Base-by-base conservation (phyloP, 345 rosid genomes). In the Gossypium arboreum region DNA sequence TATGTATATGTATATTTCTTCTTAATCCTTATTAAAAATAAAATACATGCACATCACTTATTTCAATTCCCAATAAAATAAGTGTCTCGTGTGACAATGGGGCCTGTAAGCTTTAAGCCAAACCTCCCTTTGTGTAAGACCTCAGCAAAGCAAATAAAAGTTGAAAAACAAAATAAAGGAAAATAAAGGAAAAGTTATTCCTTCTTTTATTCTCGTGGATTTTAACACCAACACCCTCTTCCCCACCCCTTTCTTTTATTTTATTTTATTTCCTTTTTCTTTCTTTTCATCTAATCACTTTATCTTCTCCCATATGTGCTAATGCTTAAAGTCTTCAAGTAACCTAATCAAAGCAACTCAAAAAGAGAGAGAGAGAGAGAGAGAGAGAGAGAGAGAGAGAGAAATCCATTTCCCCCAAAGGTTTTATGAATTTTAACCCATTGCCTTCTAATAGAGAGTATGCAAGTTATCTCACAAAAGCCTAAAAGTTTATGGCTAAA, bases 131-230 rank as follows among this genome's bases (percentile, higher is more conserved):
- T 82, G 39, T 73, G 69, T 24, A 66, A 82, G 75, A 74, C 80
- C 67, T 79, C 61, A 70, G 77, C 78, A 65, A 59, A 73, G 79
- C 78, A 57, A 70, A 69, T 65, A 73, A 84, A 70, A 77, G 78
- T 70, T 44, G 59, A 76, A 73, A 78, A 72, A 34, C 41, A 34
- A 34, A 34, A 34, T 34, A 34, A 16, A 56, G 52, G 69, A 70
- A 70, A 70, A 24, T 43, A 68, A 79, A 73, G 78, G 61, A 54
- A 75, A 84, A 79, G 78, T 75, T 79, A 77, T 79, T 82, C 83
- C 73, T 34, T 73, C 76, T 66, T 66, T 72, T 73, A 34, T 66
- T 73, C 70, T 25, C 80, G 3, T 78, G 66, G 68, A 61, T 81
- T 77, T 74, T 72, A 78, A 82, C 72, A 62, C 70, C 82, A 64